Conservation (phyloP, 208 protist genomes). For the Trypanosoma mega region DNA sequence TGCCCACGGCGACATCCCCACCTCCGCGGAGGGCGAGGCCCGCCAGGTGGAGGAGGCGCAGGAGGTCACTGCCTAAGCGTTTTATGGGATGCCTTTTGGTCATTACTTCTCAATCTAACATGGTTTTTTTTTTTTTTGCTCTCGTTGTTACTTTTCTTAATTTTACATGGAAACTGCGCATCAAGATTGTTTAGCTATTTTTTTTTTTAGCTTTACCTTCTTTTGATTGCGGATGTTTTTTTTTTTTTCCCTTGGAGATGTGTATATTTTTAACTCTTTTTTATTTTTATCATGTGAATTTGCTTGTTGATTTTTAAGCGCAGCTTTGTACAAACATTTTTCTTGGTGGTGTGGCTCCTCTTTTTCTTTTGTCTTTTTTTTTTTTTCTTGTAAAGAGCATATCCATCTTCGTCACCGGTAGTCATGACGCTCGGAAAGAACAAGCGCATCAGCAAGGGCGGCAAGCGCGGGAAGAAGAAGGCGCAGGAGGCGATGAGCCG, state of each 20-base stretch:
- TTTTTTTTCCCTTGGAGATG: slow-evolving; percentile 1
- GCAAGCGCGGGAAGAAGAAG: slow-evolving; percentile 95
- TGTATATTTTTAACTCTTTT: neutral
- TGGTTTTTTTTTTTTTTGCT: slow-evolving; percentile 19
- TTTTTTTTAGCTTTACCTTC: slow-evolving; percentile 2
- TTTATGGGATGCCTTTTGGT: neutral
- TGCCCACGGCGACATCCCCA: slow-evolving; percentile 88
- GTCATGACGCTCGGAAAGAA: slow-evolving; percentile 95
- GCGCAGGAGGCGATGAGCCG: slow-evolving; percentile 96
- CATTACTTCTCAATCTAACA: slow-evolving; percentile 2
- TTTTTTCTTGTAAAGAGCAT: slow-evolving; percentile 12
- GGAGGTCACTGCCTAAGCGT: slow-evolving; percentile 31
- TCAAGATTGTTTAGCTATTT: no score
- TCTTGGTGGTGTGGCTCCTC: neutral
- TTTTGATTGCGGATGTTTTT: neutral
- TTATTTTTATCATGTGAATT: neutral
- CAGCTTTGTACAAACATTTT: no score
- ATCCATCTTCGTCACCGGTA: slow-evolving; percentile 13
- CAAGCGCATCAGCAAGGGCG: slow-evolving; percentile 95
- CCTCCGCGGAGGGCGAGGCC: slow-evolving; percentile 72
- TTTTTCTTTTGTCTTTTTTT: slow-evolving; percentile 10
- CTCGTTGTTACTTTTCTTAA: slow-evolving; percentile 17
- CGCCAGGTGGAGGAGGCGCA: slow-evolving; percentile 75
- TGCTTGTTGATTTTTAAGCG: slow-evolving; percentile 6
- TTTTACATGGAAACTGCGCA: no score